Evolutionary conservation across 768 basidiomycete genomes (phyloP), one percentile per base, ranked within the genome.

Genomic region (Auricularia sp.): DNA sequence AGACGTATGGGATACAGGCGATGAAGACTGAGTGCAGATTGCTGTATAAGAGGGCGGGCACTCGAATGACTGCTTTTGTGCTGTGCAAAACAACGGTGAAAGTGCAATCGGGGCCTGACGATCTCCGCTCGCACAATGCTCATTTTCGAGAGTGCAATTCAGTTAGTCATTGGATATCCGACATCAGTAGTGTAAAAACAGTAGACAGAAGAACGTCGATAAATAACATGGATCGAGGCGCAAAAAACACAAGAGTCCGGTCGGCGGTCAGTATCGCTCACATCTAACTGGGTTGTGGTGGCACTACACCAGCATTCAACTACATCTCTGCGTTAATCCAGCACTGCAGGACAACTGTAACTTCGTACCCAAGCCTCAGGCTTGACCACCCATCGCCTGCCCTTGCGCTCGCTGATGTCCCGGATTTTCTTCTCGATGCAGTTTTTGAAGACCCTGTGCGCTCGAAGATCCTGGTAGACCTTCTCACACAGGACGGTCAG

Each of bases 371-470:
- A 64, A 43, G 60, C 58, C 35, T 69, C 67, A 3, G 69, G 68
- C 53, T 85, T 88, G 36, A 93, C 78, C 39, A 87, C 74, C 92
- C 92, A 94, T 65, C 85, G 74, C 72, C 84, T 90, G 23, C 56
- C 56, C 29, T 33, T 35, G 56, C 56, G 56, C 29, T 59, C 56
- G 56, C 56, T 33, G 10, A 59, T 18, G 23, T 29, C 56, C 6
- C 56, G 23, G 23, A 59, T 59, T 76, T 80, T 84, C 65, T 84
- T 82, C 72, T 83, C 88, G 34, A 62, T 65, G 69, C 83, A 86
- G 71, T 89, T 92, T 74, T 87, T 88, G 16, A 83, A 80, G 12
- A 92, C 81, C 73, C 92, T 87, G 67, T 87, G 77, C n/a, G 72
- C 74, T 36, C 83, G 83, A 47, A 93, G 77, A 34, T 87, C 87